A percentile compares a stretch with the other conserved stretches of the same genome.
These are phyloP conservation scores for Theileria orientalis DNA, from an alignment of 169 alveolate species.

Conservation along the genomic window DNA sequence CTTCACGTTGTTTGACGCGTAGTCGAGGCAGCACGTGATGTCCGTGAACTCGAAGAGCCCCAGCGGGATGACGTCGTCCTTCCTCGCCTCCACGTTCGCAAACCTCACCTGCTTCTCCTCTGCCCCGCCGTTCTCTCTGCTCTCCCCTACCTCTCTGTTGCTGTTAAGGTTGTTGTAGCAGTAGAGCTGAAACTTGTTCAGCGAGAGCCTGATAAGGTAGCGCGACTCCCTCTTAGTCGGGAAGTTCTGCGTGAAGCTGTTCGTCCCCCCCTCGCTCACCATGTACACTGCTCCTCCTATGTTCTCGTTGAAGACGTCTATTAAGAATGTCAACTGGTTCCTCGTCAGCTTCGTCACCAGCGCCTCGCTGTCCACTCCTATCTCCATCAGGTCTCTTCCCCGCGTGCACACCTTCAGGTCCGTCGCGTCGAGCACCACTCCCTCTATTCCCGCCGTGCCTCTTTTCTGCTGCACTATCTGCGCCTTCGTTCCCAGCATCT, in stretches of 20 bases:
- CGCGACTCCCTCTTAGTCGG: conserved; percentile 24
- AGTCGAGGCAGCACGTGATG: conserved; percentile 56
- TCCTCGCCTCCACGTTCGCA: not conserved
- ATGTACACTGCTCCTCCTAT: conserved; percentile 41
- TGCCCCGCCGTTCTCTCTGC: no score
- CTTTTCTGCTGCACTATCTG: conserved; percentile 44
- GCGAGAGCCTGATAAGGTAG: conserved; percentile 13
- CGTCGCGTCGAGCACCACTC: conserved; percentile 48
- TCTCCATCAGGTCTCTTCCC: conserved; percentile 60
- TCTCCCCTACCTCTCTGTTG: not conserved
- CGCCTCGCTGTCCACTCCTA: conserved; percentile 57
- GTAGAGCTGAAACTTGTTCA: conserved; percentile 35
- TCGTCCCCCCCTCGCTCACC: conserved; percentile 2
- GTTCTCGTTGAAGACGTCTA: conserved; percentile 63
- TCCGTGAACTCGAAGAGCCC: conserved; percentile 33
- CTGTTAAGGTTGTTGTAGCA: not conserved
- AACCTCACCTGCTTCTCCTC: no score
- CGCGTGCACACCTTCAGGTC: conserved; percentile 57
- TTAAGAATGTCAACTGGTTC: conserved; percentile 37
- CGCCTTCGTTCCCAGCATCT: conserved; percentile 62
- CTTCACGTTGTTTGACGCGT: conserved; percentile 34
- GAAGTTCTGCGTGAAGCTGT: conserved; percentile 5
- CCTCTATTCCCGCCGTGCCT: conserved; percentile 39
- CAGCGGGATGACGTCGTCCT: conserved; percentile 15
- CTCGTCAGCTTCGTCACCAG: conserved; percentile 52